Base-by-base conservation (phyloP, 2,329 filamentous ascomycete genomes). In the Epicoccum sorghinum region DNA sequence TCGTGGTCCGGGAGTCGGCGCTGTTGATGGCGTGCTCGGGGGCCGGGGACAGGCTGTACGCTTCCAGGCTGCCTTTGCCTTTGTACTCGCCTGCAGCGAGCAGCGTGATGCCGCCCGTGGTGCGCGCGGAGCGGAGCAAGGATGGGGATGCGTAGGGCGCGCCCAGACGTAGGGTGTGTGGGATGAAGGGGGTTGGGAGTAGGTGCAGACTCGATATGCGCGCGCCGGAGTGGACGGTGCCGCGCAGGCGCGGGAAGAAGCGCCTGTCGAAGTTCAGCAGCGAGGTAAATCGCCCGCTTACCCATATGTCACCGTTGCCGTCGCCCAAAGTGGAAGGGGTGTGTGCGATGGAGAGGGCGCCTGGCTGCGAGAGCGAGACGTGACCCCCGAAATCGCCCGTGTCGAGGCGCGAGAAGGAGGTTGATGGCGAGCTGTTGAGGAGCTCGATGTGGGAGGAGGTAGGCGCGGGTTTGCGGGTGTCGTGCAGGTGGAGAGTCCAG, bases 191-290 rank as follows among this genome's bases (percentile, higher is more conserved):
- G 58, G 86, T 85, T 0, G 89, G 89, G 8, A 93, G 77, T 0
- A 86, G 86, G 0, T 89, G 78, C 55, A 96, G 79, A 53, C 87
- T 87, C 47, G 89, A 91, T 9, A 97, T 82, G 5, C 89, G 82
- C 0, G 90, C 91, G 2, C 93, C 93, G 0, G 91, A 96, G 74
- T 96, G 87, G 8, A 96, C 87, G 0, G 91, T 91, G 5, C 86
- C 88, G 55, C 86, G 83, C 7, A 96, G 83, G 13, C 84, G 84
- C 0, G 91, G 90, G 66, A 97, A 96, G 73, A 85, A 91, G 39
- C 93, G 88, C 3, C 92, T 85, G 69, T 97, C 92, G 75, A 96
- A 98, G 69, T 91, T 89, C 3, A 97, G 79, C 52, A 97, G 90
- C 65, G 87, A 93, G 4, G 92, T 89, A 70, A 97, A 97, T 13